phyloP scores from a whole-genome alignment of 495 filamentous ascomycete species.

The Penicillium simplicissimum region DNA sequence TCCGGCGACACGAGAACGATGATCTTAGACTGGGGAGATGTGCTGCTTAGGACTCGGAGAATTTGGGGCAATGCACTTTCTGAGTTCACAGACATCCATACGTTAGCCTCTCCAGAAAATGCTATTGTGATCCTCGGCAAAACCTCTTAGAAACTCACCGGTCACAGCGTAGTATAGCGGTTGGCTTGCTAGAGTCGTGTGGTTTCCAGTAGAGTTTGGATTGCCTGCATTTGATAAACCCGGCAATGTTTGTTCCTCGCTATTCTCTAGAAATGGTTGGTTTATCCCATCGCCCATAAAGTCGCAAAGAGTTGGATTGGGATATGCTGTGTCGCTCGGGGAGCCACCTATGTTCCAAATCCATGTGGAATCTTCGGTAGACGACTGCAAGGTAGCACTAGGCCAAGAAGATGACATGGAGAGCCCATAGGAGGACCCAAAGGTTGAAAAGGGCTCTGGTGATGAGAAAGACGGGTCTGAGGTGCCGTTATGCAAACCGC shows the following conservation, averaged over 20 bases:
- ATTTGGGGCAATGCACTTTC: constrained; percentile 27
- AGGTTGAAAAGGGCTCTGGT: background rate
- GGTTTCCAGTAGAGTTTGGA: background rate
- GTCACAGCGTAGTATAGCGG: constrained; percentile 25
- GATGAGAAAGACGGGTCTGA: constrained; percentile 1
- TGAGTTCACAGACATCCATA: background rate
- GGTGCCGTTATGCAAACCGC: background rate
- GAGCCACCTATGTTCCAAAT: background rate
- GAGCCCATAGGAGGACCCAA: background rate
- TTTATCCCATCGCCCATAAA: background rate
- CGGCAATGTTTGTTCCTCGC: constrained; percentile 1
- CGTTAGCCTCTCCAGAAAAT: background rate
- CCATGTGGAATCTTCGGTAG: background rate
- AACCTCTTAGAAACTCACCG: constrained; percentile 7
- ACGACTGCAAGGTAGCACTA: background rate
- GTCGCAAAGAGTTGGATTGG: background rate
- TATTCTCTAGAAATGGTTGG: background rate
- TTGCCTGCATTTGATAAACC: background rate
- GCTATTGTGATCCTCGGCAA: background rate
- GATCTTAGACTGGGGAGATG: constrained; percentile 21
- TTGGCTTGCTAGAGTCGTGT: constrained; percentile 6
- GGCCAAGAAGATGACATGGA: background rate
- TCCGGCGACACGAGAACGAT: constrained; percentile 24
- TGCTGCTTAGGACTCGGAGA: constrained; percentile 17
- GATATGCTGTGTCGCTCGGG: background rate